These are phyloP conservation scores for Adiantum capillusveneris DNA, from an alignment of 75 land plant genomes.

Conservation along the genomic window DNA sequence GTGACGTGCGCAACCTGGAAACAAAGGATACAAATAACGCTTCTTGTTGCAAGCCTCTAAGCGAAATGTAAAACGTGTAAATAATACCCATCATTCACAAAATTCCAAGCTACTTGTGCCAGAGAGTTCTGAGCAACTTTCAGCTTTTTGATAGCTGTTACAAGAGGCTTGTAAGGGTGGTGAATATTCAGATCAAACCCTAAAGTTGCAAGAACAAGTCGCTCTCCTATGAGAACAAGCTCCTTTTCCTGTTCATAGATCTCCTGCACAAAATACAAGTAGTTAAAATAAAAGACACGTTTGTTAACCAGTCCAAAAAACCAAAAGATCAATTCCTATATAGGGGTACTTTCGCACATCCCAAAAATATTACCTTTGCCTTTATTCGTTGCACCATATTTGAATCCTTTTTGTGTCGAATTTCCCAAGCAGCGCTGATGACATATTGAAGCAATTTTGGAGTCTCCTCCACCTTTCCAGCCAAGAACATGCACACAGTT, in stretches of 20 bases:
- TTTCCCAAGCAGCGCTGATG: constrained; percentile 66
- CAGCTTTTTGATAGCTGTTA: constrained; percentile 86
- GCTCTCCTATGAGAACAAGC: constrained; percentile 64
- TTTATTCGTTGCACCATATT: constrained; percentile 18
- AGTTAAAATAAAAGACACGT: constrained; percentile 2
- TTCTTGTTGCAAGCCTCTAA: too few relatives aligned
- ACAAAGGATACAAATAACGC: too few relatives aligned
- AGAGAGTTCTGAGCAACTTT: constrained; percentile 79
- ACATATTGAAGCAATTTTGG: constrained; percentile 81
- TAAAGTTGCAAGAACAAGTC: constrained; percentile 77
- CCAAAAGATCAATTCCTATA: too few relatives aligned
- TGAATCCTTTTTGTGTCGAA: constrained; percentile 30
- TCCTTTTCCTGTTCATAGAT: constrained; percentile 84
- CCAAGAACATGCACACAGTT: constrained; percentile 90
- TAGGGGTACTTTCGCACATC: too few relatives aligned
- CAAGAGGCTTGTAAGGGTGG: constrained; percentile 95
- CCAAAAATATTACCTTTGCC: constrained; percentile 17
- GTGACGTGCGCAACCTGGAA: constrained; percentile 89
- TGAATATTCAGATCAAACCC: constrained; percentile 87
- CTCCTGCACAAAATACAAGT: constrained; percentile 42
- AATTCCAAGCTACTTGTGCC: constrained; percentile 97
- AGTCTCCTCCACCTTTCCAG: constrained; percentile 94
- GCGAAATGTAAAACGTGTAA: too few relatives aligned
- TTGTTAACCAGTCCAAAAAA: too few relatives aligned
- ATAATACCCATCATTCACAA: constrained; percentile 98